Evolutionary conservation across 1,284 basidiomycete genomes (phyloP).

Genomic region (Ceratobasidium theobromae): DNA sequence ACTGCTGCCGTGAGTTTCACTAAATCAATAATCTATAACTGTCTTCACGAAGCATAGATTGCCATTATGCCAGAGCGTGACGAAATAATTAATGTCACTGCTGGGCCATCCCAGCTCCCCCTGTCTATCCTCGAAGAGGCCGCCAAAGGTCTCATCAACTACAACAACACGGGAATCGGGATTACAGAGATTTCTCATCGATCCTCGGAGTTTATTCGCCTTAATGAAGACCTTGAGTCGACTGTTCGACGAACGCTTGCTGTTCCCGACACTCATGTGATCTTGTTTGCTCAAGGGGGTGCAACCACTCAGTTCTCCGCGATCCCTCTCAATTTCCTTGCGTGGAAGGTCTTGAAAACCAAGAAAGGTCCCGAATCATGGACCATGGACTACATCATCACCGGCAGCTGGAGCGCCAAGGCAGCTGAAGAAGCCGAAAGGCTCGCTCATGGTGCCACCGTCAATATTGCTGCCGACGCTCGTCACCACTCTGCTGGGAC

Average conservation of each 20-base stretch:
- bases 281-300: conserved; percentile 92
- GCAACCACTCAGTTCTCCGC: conserved; percentile 89
- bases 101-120: conserved; percentile 88
- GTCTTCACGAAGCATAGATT: neutral
- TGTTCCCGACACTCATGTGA: conserved; percentile 79
- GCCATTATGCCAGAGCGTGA: conserved; percentile 45
- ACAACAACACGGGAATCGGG: conserved; percentile 85
- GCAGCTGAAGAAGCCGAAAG: conserved; percentile 78
- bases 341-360: conserved; percentile 58
- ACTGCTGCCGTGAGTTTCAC: no score
- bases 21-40: neutral
- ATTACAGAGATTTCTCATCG: conserved; percentile 93
- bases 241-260: conserved; percentile 73
- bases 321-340: conserved; percentile 84
- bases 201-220: conserved; percentile 80
- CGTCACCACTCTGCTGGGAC: conserved; percentile 61
- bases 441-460: conserved; percentile 53
- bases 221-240: conserved; percentile 63
- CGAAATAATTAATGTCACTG: conserved; percentile 81
- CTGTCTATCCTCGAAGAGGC: conserved; percentile 80
- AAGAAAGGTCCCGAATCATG: conserved; percentile 50
- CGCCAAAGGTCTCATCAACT: conserved; percentile 78
- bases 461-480: conserved; percentile 72
- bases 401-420: conserved; percentile 89
- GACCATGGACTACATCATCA: conserved; percentile 83